Conservation (phyloP, 176 grass and related monocot genomes). For the Musa troglodytarum region DNA sequence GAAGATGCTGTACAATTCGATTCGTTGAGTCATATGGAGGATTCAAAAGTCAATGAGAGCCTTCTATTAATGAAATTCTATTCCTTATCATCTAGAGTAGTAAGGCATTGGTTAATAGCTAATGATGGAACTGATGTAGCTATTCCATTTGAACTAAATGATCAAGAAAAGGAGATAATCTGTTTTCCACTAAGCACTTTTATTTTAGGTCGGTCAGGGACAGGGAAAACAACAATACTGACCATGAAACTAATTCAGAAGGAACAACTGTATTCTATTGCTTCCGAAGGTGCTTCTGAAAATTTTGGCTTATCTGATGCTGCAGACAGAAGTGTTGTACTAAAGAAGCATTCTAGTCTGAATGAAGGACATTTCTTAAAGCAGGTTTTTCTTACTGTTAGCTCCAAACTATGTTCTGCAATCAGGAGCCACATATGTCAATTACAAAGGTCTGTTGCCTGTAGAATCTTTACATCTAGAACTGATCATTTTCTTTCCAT, state of each 20-base stretch:
- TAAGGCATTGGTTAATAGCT: constrained; percentile 66
- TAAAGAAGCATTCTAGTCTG: neutral
- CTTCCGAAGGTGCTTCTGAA: constrained; percentile 23
- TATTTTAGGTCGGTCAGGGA: constrained; percentile 87
- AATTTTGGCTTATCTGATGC: constrained; percentile 13
- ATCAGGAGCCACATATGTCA: constrained; percentile 52
- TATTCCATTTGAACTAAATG: constrained; percentile 75
- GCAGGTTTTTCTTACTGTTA: constrained; percentile 91
- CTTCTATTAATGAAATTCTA: constrained; percentile 90
- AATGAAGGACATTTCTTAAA: constrained; percentile 27
- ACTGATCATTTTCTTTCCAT: neutral
- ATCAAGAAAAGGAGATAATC: constrained; percentile 70
- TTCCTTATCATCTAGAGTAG: constrained; percentile 59
- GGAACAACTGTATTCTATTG: constrained; percentile 56
- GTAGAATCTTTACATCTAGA: neutral
- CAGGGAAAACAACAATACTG: constrained; percentile 84
- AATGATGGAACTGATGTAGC: constrained; percentile 64
- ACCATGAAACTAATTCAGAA: constrained; percentile 71
- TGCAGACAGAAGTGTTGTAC: neutral
- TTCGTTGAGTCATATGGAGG: constrained; percentile 28
- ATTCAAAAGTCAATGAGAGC: constrained; percentile 83
- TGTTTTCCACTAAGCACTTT: constrained; percentile 58
- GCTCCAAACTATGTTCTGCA: constrained; percentile 72
- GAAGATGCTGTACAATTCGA: constrained; percentile 19
- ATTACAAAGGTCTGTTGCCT: constrained; percentile 39